Conservation (phyloP, 2,329 filamentous ascomycete species). For the Fusarium longipes region DNA sequence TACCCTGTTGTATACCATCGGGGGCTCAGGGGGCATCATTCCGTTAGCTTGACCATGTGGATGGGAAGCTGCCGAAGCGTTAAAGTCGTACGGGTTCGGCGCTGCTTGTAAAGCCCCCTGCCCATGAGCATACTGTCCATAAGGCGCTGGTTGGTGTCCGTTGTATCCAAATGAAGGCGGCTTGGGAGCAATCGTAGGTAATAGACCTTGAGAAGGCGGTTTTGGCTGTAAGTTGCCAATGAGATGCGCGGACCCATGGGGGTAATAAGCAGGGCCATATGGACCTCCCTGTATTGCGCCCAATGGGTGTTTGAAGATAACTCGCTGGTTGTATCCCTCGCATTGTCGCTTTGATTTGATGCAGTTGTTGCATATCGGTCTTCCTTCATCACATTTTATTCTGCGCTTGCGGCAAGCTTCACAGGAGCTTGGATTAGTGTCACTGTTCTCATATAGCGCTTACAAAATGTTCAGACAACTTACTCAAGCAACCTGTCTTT, state of each 20-base stretch:
- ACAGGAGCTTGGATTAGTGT: slow-evolving; percentile 40
- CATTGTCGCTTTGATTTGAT: slow-evolving; percentile 86
- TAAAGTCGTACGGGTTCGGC: slow-evolving; percentile 38
- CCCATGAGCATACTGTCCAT: slow-evolving; percentile 33
- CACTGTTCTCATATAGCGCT: background rate
- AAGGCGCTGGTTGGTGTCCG: slow-evolving; percentile 33
- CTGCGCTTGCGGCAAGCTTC: slow-evolving; percentile 90
- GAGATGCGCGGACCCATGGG: slow-evolving; percentile 53
- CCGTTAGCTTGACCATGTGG: slow-evolving; percentile 29
- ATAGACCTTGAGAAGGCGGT: slow-evolving; percentile 53
- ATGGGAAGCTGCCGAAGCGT: slow-evolving; percentile 22
- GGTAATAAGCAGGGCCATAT: slow-evolving; percentile 57
- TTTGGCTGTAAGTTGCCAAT: slow-evolving; percentile 51
- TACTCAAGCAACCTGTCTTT: slow-evolving; percentile 93
- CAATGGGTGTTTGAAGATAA: slow-evolving; percentile 79
- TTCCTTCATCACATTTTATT: slow-evolving; percentile 96
- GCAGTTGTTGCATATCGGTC: slow-evolving; percentile 84
- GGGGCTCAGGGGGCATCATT: slow-evolving; percentile 23
- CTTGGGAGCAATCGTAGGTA: slow-evolving; percentile 63
- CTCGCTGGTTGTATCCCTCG: slow-evolving; percentile 84
- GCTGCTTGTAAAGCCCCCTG: slow-evolving; percentile 24
- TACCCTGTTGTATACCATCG: slow-evolving; percentile 26
- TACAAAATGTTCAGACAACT: slow-evolving; percentile 50
- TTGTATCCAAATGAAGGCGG: slow-evolving; percentile 54
- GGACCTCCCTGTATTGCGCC: slow-evolving; percentile 58